A percentile compares a stretch with the other conserved stretches of the same genome.
Evolutionary conservation across 768 basidiomycete species (phyloP).

Genomic region (Lentinula sp.): DNA sequence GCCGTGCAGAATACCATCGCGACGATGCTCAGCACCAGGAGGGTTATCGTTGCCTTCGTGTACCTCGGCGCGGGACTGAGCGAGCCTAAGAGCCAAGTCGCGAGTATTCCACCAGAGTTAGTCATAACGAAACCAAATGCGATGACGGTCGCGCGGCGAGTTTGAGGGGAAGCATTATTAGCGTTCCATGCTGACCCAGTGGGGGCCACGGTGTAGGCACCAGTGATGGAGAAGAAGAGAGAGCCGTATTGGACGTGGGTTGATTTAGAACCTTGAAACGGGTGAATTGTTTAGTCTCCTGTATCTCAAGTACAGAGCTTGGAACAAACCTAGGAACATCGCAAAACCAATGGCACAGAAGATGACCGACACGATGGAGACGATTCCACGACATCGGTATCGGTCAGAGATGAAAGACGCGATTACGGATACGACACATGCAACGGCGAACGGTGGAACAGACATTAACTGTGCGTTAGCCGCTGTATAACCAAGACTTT

Average conservation of each 20-base stretch:
- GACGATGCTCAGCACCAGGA: slow-evolving; percentile 11
- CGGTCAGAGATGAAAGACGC: slow-evolving; percentile 46
- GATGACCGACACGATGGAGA: slow-evolving; percentile 36
- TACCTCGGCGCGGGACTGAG: slow-evolving; percentile 17
- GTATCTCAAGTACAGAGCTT: neutral
- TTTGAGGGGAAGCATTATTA: slow-evolving; percentile 31
- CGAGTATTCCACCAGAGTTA: slow-evolving; percentile 55
- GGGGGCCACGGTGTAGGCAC: slow-evolving; percentile 27
- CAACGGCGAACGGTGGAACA: slow-evolving; percentile 35
- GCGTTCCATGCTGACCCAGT: slow-evolving; percentile 28
- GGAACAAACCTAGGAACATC: slow-evolving; percentile 46
- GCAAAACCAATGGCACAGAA: slow-evolving; percentile 44
- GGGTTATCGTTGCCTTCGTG: slow-evolving; percentile 10
- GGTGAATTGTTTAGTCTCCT: neutral
- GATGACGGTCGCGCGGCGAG: slow-evolving; percentile 49
- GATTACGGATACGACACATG: slow-evolving; percentile 27
- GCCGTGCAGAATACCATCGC: slow-evolving; percentile 13
- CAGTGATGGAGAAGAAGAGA: slow-evolving; percentile 27
- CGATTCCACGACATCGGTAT: slow-evolving; percentile 43
- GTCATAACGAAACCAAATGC: slow-evolving; percentile 54
- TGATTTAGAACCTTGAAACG: slow-evolving; percentile 11
- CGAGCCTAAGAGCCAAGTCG: slow-evolving; percentile 53
- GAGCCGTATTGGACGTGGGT: slow-evolving; percentile 24
- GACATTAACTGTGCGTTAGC: slow-evolving; percentile 43
- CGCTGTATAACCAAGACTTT: slow-evolving; percentile 38